A percentile compares a stretch with the other conserved stretches of the same genome.
Evolutionary conservation across 176 grass and related monocot species (phyloP).

Genomic region (Coix lacrymajobi): DNA sequence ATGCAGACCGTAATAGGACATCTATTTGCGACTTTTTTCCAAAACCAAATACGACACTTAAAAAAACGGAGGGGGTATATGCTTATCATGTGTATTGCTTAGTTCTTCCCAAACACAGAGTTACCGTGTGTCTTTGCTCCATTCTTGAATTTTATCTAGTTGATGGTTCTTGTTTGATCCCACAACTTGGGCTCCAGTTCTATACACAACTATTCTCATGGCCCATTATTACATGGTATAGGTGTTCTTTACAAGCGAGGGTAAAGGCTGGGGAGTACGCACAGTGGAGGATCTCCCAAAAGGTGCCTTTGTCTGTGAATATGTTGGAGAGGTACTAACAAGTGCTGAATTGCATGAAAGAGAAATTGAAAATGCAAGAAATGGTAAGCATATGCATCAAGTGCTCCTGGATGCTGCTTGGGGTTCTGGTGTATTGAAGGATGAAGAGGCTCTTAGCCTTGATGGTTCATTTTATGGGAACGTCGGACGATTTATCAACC

Average conservation of each 20-base stretch:
- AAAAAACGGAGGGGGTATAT: no score
- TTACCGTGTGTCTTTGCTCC: neutral
- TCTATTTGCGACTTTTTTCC: no score
- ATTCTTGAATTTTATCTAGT: neutral
- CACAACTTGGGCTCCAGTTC: neutral
- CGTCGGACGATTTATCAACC: constrained; percentile 70
- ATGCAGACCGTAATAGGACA: no score
- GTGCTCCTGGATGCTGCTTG: constrained; percentile 67
- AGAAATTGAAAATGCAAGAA: constrained; percentile 28
- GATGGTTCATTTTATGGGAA: constrained; percentile 83
- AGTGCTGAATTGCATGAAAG: constrained; percentile 58
- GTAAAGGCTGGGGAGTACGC: constrained; percentile 71
- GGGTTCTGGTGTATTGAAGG: constrained; percentile 35
- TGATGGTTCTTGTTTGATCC: neutral
- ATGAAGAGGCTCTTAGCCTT: constrained; percentile 62
- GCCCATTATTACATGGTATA: constrained; percentile 7
- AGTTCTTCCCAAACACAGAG: neutral
- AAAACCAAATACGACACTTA: no score
- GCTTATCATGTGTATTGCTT: neutral
- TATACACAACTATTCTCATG: neutral
- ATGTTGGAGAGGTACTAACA: constrained; percentile 72
- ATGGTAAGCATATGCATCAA: constrained; percentile 47
- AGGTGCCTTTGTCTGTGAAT: constrained; percentile 81
- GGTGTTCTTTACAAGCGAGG: constrained; percentile 64
- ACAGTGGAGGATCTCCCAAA: constrained; percentile 68